phyloP scores from a whole-genome alignment of 1,284 basidiomycete genomes.

The Boletus austroedulis region DNA sequence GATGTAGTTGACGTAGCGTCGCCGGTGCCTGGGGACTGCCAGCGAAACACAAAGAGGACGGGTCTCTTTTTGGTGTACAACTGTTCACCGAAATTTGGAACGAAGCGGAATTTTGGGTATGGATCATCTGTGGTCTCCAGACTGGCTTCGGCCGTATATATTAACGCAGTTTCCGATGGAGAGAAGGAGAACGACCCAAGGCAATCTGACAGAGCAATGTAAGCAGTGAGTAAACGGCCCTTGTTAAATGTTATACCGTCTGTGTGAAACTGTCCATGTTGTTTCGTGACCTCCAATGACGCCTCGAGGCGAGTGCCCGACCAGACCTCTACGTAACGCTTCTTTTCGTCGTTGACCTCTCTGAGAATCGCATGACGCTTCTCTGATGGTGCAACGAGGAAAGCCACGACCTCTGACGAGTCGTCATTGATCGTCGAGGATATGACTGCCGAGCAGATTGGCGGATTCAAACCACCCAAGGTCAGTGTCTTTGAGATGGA shows the following conservation, averaged over 20 bases:
- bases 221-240: background rate
- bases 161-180: constrained; percentile 47
- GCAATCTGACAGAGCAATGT: constrained; percentile 38
- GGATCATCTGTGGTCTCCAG: constrained; percentile 37
- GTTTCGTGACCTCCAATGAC: constrained; percentile 60
- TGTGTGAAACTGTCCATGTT: constrained; percentile 58
- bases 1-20: background rate
- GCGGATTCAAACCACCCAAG: constrained; percentile 12
- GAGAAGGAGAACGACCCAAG: constrained; percentile 51
- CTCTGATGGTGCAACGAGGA: constrained; percentile 46
- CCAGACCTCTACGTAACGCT: constrained; percentile 74
- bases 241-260: constrained; percentile 46
- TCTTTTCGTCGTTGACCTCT: constrained; percentile 40
- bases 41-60: constrained; percentile 48
- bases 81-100: constrained; percentile 56
- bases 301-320: constrained; percentile 39
- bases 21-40: constrained; percentile 25
- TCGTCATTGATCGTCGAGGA: constrained; percentile 38
- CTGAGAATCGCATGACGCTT: constrained; percentile 47
- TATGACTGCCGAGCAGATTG: constrained; percentile 15
- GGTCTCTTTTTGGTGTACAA: constrained; percentile 49
- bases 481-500: constrained; percentile 44
- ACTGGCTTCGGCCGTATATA: constrained; percentile 59
- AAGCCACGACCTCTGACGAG: constrained; percentile 43
- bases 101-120: constrained; percentile 50